These are phyloP conservation scores for Torrubiella hemipterigena DNA, from an alignment of 2,329 filamentous ascomycete genomes.

Conservation along the genomic window DNA sequence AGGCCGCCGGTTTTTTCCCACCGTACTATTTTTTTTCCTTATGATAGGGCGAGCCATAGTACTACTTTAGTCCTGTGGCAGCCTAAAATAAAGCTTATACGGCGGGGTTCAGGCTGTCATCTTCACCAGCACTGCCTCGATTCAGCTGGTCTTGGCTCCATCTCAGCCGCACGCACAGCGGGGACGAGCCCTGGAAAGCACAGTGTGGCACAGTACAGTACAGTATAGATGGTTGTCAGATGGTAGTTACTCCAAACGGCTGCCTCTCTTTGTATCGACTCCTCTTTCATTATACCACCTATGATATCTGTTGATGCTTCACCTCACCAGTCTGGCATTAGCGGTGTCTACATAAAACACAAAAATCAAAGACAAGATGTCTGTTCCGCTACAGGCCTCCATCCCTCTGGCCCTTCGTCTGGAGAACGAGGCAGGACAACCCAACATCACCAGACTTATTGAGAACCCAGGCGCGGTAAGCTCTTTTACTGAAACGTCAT, in stretches of 20 bases:
- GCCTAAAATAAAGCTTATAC: background rate
- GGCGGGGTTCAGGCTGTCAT: background rate
- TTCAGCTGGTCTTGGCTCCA: background rate
- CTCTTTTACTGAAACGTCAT: background rate
- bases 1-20: too few relatives aligned
- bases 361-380: background rate
- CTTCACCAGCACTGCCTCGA: background rate
- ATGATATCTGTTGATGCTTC: too few relatives aligned
- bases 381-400: background rate
- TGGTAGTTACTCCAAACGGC: too few relatives aligned
- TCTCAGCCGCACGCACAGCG: background rate
- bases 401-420: constrained; percentile 1
- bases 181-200: background rate
- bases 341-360: too few relatives aligned
- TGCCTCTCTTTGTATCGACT: too few relatives aligned
- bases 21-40: too few relatives aligned
- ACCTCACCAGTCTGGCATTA: too few relatives aligned
- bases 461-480: background rate
- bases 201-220: background rate
- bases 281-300: too few relatives aligned
- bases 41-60: too few relatives aligned
- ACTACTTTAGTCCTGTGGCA: too few relatives aligned
- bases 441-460: constrained; percentile 1
- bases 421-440: background rate
- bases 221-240: too few relatives aligned